A percentile compares a stretch with the other conserved stretches of the same genome.
These are phyloP conservation scores for Amanita subjunquillea DNA, from an alignment of 768 basidiomycete species.

Conservation along the genomic window DNA sequence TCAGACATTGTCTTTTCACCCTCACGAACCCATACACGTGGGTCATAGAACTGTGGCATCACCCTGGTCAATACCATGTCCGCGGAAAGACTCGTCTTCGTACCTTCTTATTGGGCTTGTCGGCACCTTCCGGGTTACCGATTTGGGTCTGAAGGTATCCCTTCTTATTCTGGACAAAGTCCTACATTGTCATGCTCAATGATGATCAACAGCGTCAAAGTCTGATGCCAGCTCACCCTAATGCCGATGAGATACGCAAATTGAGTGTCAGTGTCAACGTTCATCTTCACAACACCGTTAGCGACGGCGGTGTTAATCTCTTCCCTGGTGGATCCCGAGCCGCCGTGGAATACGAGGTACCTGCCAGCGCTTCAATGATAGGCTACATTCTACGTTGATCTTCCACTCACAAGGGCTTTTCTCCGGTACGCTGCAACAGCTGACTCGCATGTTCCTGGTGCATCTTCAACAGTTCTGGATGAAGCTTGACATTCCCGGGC, in stretches of 20 bases:
- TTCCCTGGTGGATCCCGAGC: conserved; percentile 93
- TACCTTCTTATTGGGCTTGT: conserved; percentile 99
- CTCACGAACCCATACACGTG: conserved; percentile 97
- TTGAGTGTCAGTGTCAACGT: conserved; percentile 93
- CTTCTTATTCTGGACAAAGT: conserved; percentile 80
- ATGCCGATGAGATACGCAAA: conserved; percentile 87
- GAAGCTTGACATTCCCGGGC: conserved; percentile 92
- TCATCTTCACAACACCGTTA: conserved; percentile 98
- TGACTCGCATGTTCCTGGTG: conserved; percentile 73
- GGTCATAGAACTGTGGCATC: conserved; percentile 68
- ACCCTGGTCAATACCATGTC: conserved; percentile 1
- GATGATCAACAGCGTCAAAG: background rate
- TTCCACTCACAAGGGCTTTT: conserved; percentile 73
- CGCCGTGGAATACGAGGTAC: conserved; percentile 99
- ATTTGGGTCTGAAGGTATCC: conserved; percentile 87
- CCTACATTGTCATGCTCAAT: conserved; percentile 25
- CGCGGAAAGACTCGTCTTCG: background rate
- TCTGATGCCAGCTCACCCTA: conserved; percentile 33
- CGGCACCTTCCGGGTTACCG: conserved; percentile 92
- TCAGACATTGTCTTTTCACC: conserved; percentile 86
- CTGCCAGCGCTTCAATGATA: conserved; percentile 23
- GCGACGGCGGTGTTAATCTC: conserved; percentile 89
- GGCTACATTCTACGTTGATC: background rate
- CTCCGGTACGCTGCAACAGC: conserved; percentile 51
- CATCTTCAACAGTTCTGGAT: conserved; percentile 83